These are phyloP conservation scores for Cryptomeria japonica DNA, from an alignment of 75 land plant species.

Conservation along the genomic window DNA sequence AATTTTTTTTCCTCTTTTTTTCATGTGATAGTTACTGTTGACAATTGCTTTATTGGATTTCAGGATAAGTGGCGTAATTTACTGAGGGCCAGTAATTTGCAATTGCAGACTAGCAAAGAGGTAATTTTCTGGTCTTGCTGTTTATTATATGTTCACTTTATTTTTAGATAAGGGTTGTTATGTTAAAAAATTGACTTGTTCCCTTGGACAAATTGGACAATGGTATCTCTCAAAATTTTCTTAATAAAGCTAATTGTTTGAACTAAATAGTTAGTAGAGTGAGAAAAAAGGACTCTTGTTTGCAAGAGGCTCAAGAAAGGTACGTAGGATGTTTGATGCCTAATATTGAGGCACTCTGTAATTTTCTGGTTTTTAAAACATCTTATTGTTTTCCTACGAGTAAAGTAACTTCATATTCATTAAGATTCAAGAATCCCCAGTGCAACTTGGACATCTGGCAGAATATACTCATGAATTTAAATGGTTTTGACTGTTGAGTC, in stretches of 20 bases:
- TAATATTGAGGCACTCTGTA: background rate
- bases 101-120: conserved; percentile 36
- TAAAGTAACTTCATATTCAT: too few relatives aligned
- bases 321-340: background rate
- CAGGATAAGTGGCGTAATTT: conserved; percentile 95
- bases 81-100: conserved; percentile 69
- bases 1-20: background rate
- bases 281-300: background rate
- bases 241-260: background rate
- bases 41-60: background rate
- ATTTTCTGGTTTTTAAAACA: background rate
- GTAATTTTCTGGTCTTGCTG: conserved; percentile 29
- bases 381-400: too few relatives aligned
- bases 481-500: too few relatives aligned
- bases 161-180: background rate
- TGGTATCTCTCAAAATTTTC: background rate
- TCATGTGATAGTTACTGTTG: background rate
- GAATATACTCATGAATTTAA: too few relatives aligned
- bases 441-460: too few relatives aligned
- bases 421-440: too few relatives aligned
- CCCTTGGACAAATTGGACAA: background rate
- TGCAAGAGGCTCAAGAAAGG: background rate
- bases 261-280: background rate
- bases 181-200: background rate
- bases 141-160: background rate